phyloP scores from a whole-genome alignment of 495 filamentous ascomycete genomes.

The Zalerion maritima region DNA sequence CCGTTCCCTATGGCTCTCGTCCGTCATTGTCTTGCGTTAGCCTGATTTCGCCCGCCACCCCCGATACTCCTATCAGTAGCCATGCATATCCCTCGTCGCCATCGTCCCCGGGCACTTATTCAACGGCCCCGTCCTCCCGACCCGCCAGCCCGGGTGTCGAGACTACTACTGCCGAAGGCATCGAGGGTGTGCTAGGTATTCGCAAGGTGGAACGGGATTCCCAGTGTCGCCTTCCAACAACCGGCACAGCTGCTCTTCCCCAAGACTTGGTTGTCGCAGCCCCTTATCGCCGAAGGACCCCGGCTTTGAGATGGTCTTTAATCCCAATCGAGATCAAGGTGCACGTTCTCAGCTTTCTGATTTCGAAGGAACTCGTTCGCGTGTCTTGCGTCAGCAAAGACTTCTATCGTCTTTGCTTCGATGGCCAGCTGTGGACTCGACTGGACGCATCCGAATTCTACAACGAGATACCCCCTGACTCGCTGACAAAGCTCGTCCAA shows the following conservation, averaged over 20 bases:
- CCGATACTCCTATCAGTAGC: conserved; percentile 8
- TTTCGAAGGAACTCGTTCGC: conserved; percentile 69
- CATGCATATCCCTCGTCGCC: conserved; percentile 10
- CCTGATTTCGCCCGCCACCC: conserved; percentile 45
- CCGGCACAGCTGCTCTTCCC: conserved; percentile 46
- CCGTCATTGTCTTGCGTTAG: conserved; percentile 71
- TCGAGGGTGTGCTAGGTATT: conserved; percentile 19
- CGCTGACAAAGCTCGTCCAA: conserved; percentile 71
- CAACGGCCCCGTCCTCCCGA: conserved; percentile 48
- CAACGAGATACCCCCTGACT: conserved; percentile 65
- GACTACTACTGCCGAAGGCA: conserved; percentile 16
- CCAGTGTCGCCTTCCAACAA: conserved; percentile 12
- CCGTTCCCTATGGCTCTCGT: conserved; percentile 43
- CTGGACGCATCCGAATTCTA: conserved; percentile 84
- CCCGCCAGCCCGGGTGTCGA: conserved; percentile 35
- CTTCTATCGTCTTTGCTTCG: conserved; percentile 80
- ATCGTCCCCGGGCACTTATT: conserved; percentile 40
- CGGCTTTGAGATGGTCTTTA: conserved; percentile 24
- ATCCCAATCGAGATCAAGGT: conserved; percentile 76
- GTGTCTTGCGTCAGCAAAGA: conserved; percentile 63
- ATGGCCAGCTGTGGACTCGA: conserved; percentile 82
- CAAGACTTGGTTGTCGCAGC: conserved; percentile 33
- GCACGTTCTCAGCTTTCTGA: conserved; percentile 58
- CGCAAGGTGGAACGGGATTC: conserved; percentile 15
- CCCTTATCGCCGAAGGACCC: conserved; percentile 17